Percentiles rank a stretch among this genome's conserved stretches.
Evolutionary conservation across 192 early-diverging fungal genomes (phyloP).

Genomic region (Diversispora eburnea): DNA sequence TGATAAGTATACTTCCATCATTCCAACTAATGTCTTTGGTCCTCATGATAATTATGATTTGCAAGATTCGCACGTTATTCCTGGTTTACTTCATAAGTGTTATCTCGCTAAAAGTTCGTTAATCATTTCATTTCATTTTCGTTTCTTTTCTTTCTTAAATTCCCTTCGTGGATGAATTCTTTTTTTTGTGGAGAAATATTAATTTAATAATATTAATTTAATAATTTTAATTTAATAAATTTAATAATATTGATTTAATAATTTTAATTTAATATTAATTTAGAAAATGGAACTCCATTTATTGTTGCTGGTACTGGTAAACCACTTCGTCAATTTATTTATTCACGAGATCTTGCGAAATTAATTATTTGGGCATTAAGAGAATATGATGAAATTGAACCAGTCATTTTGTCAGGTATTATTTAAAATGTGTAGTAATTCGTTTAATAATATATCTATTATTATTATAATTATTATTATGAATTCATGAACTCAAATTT

Average conservation of each 20-base stretch:
- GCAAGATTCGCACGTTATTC: conserved; percentile 77
- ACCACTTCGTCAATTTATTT: conserved; percentile 81
- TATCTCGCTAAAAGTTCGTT: conserved; percentile 69
- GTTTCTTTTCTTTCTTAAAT: not conserved
- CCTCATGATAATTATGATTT: conserved; percentile 77
- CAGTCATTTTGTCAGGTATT: conserved; percentile 77
- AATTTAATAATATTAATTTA: no score
- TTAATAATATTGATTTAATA: not conserved
- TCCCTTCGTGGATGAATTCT: no score
- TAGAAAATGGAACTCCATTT: conserved; percentile 68
- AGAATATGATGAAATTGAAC: conserved; percentile 75
- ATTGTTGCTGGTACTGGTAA: conserved; percentile 69
- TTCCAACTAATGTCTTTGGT: conserved; percentile 82
- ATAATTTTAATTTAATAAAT: conserved; percentile 22
- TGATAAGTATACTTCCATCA: conserved; percentile 72
- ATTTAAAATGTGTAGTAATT: not conserved
- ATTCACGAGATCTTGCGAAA: conserved; percentile 73
- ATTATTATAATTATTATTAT: not conserved
- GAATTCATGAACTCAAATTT: not conserved
- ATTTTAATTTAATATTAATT: conserved; percentile 17
- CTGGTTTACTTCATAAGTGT: conserved; percentile 79
- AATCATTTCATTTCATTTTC: conserved; percentile 23
- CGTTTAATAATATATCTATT: no score
- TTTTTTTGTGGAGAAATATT: no score
- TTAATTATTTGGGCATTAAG: conserved; percentile 79